phyloP scores from a whole-genome alignment of 345 rosid genomes.

The Linum tenue region DNA sequence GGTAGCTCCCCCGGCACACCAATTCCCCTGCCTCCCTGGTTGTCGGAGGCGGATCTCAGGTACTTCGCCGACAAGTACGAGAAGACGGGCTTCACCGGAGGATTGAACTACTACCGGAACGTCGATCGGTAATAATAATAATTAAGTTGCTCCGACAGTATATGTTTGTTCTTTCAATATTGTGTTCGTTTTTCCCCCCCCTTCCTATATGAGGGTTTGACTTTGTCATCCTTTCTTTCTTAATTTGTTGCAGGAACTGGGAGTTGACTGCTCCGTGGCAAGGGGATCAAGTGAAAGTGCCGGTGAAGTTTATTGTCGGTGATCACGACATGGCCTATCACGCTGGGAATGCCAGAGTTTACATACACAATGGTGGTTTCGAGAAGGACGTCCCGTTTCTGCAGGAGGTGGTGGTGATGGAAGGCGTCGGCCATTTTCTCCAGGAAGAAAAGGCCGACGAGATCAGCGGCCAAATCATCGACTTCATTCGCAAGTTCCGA shows the following conservation, averaged over 20 bases:
- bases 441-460: constrained; percentile 29
- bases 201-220: too few species aligned
- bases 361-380: constrained; percentile 24
- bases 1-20: constrained; percentile 13
- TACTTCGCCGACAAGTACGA: constrained; percentile 18
- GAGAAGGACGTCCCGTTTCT: too few species aligned
- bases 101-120: constrained; percentile 20
- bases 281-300: too few species aligned
- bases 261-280: too few species aligned
- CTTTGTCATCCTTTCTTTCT: not conserved
- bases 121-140: constrained; percentile 16
- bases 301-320: too few species aligned
- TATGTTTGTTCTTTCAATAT: too few species aligned
- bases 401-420: constrained; percentile 24
- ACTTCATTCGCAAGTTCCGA: too few species aligned
- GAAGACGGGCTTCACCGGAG: constrained; percentile 22
- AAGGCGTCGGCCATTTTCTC: too few species aligned
- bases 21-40: constrained; percentile 18
- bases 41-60: constrained; percentile 22
- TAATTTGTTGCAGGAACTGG: constrained; percentile 19
- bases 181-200: not conserved
- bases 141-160: too few species aligned
- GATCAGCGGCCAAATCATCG: too few species aligned
- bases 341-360: constrained; percentile 15
- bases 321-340: constrained; percentile 27